Evolutionary conservation across 2,329 filamentous ascomycete genomes (phyloP), one percentile per base, ranked within the genome.

Genomic region (Chrysosporium keratinophilum): DNA sequence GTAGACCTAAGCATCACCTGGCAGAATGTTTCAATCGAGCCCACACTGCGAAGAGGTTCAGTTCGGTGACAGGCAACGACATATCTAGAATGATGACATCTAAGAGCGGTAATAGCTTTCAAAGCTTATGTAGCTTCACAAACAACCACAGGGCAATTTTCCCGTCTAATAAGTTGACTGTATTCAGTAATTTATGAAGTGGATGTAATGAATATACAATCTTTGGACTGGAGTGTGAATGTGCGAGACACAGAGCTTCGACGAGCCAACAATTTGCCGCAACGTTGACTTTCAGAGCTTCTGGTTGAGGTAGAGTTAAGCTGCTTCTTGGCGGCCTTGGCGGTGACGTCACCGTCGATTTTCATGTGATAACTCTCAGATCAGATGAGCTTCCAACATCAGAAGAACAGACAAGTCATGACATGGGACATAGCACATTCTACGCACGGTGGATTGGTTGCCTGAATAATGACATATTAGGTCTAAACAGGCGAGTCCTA

Each of bases 321-420:
- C 48, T 50, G 20, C 33, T 23, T 20, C 48, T 50, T 43, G 48
- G 48, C 48, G 11, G 33, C 14, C 48, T 50, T 50, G 48, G 48
- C 48, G 34, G 28, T 50, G 48, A 50, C 39, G 48, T 50, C 37
- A 15, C 23, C n/a, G 28, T 3, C 23, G 34, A 31, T 46, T 14
- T 34, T 23, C 28, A 31, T 15, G 12, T 35, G 43, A 34, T 23
- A 3, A 17, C 39, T 20, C 7, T 10, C 23, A 35, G 31, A 47
- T 35, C 31, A 7, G 44, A 47, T 35, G 12, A 12, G 19, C 19
- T 20, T 41, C 17, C 15, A 41, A 9, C 39, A 28, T 41, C 39
- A 3, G 3, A 5, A 17, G 39, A 41, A 11, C 39, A 41, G 39
- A 9, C 39, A 10, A 28, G 23, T 7, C 23, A 28, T 28, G 23